Percentiles rank a stretch among this genome's conserved stretches.
Evolutionary conservation across 139 green algal genomes (phyloP).

Genomic region (Ettlia oleoabundans): DNA sequence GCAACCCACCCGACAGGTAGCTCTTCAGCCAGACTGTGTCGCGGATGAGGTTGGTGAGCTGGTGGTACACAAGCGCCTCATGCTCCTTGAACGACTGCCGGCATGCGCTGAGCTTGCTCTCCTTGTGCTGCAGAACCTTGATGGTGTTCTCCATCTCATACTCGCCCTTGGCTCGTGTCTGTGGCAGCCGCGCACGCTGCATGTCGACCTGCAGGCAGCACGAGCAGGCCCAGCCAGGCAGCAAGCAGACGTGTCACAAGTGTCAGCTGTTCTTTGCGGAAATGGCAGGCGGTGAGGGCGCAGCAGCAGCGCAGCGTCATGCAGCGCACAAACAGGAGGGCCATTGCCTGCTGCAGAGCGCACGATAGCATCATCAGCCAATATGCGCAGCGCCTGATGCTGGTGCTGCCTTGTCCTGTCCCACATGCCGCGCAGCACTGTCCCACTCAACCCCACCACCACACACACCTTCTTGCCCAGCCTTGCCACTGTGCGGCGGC

Average conservation of each 20-base stretch:
- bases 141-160: conserved; percentile 77
- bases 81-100: conserved; percentile 78
- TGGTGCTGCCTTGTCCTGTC: background rate
- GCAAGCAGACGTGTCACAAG: too few relatives aligned
- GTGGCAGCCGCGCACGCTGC: conserved; percentile 56
- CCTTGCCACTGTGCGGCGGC: conserved; percentile 77
- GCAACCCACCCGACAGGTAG: conserved; percentile 71
- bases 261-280: too few relatives aligned
- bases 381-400: background rate
- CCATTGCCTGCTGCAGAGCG: too few relatives aligned
- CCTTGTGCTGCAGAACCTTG: conserved; percentile 77
- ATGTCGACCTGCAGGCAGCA: conserved; percentile 47
- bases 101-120: conserved; percentile 77
- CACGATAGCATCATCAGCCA: background rate
- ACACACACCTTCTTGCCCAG: conserved; percentile 54
- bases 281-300: too few relatives aligned
- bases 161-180: conserved; percentile 65
- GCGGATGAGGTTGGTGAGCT: conserved; percentile 82
- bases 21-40: conserved; percentile 84
- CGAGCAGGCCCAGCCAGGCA: too few relatives aligned
- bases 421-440: background rate
- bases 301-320: too few relatives aligned
- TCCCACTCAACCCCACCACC: background rate
- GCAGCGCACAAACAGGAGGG: too few relatives aligned
- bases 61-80: conserved; percentile 85